Conservation (phyloP, 1,284 basidiomycete genomes). For the Leccinum solheimii region DNA sequence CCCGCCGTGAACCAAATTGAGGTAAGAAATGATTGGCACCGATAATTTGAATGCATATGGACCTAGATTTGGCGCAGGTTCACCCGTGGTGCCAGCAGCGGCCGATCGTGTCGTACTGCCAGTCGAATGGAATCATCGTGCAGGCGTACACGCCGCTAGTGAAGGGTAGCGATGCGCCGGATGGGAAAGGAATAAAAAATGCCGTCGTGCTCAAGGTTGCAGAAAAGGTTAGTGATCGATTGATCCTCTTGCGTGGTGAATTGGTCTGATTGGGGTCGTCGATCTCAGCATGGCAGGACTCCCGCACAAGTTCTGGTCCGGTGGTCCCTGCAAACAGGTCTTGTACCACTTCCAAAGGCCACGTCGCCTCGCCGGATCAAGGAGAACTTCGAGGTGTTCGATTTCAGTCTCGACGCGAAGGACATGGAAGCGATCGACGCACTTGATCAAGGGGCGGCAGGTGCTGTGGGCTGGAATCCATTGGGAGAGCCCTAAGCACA, state of each 20-base stretch:
- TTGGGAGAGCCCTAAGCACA: constrained; percentile 24
- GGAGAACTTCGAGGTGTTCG: constrained; percentile 42
- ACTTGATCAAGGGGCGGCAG: constrained; percentile 38
- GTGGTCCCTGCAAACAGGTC: constrained; percentile 67
- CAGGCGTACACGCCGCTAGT: constrained; percentile 55
- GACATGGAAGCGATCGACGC: constrained; percentile 41
- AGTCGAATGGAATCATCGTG: constrained; percentile 46
- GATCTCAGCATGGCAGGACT: constrained; percentile 38
- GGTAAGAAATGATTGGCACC: constrained; percentile 15
- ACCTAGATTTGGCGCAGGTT: constrained; percentile 30
- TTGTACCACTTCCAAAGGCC: constrained; percentile 44
- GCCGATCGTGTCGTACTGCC: constrained; percentile 52
- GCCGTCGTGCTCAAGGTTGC: constrained; percentile 39
- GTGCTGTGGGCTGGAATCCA: constrained; percentile 43
- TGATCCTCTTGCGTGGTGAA: not conserved
- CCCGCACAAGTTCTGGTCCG: constrained; percentile 64
- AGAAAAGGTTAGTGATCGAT: constrained; percentile 34
- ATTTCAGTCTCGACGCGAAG: constrained; percentile 39
- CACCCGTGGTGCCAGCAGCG: constrained; percentile 59
- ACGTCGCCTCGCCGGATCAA: constrained; percentile 39
- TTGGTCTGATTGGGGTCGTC: constrained; percentile 5
- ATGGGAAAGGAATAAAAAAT: constrained; percentile 38
- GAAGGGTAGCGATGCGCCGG: constrained; percentile 32
- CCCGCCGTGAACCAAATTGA: constrained; percentile 60
- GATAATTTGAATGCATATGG: not conserved